A percentile compares a stretch with the other conserved stretches of the same genome.
Evolutionary conservation across 164 flowering plant genomes (phyloP).

Genomic region (Annona cherimola): DNA sequence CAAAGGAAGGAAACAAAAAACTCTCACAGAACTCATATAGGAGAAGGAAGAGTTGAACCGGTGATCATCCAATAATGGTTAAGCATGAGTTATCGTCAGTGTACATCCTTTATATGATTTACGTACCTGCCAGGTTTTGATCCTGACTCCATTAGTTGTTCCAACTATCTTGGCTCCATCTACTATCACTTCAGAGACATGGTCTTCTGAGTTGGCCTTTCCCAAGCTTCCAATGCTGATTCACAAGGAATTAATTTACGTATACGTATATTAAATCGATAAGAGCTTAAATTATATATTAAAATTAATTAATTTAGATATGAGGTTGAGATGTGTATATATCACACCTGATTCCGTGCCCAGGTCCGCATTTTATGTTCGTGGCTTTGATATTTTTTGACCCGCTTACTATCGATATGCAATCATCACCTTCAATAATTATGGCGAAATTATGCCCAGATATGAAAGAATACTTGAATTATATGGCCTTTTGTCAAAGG

Average conservation of each 20-base stretch:
- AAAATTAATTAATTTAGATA: background rate
- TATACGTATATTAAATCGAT: background rate
- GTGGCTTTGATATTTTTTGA: conserved; percentile 29
- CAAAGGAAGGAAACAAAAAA: no score
- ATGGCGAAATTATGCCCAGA: background rate
- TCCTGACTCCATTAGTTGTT: conserved; percentile 59
- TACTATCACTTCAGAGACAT: conserved; percentile 40
- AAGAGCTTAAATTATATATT: background rate
- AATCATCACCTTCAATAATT: conserved; percentile 47
- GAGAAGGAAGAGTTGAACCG: background rate
- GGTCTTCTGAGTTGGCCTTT: conserved; percentile 28
- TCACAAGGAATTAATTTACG: background rate
- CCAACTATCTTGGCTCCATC: conserved; percentile 39
- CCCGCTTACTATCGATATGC: conserved; percentile 47
- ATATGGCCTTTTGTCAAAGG: background rate
- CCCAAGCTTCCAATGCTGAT: conserved; percentile 65
- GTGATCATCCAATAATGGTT: background rate
- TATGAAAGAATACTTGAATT: no score
- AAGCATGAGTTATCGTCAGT: background rate
- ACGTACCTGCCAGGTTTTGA: conserved; percentile 47
- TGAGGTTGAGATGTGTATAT: background rate
- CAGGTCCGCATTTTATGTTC: conserved; percentile 55
- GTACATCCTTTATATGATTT: background rate
- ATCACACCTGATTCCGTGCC: conserved; percentile 63
- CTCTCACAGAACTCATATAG: no score